Conservation (phyloP, 2,329 filamentous ascomycete genomes). For the Verruconis gallopava region DNA sequence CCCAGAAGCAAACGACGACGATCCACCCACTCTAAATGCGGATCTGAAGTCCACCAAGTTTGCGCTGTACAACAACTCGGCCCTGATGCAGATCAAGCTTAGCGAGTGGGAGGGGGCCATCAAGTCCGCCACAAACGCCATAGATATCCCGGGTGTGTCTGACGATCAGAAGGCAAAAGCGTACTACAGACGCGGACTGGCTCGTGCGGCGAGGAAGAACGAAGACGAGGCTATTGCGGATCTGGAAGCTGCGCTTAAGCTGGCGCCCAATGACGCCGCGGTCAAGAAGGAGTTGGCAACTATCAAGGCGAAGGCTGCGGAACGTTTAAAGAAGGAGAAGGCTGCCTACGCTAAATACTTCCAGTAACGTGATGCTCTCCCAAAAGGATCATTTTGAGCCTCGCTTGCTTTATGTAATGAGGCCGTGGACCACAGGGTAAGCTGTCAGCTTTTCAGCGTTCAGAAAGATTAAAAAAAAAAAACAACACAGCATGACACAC, state of each 20-base stretch:
- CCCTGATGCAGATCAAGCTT: conserved; percentile 75
- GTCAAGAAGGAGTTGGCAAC: conserved; percentile 60
- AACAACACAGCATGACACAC: no score
- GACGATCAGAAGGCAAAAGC: conserved; percentile 82
- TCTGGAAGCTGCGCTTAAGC: conserved; percentile 31
- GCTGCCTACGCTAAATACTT: conserved; percentile 91
- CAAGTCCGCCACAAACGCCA: conserved; percentile 57
- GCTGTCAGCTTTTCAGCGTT: no score
- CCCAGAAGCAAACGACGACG: conserved; percentile 54
- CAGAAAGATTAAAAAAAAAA: no score
- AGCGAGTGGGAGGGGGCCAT: conserved; percentile 56
- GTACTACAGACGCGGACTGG: conserved; percentile 67
- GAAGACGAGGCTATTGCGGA: conserved; percentile 56
- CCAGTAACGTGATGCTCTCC: no score
- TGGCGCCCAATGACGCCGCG: conserved; percentile 55
- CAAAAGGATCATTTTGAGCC: no score
- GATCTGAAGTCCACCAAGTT: conserved; percentile 66
- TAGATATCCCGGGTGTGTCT: conserved; percentile 49
- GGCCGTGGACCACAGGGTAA: no score
- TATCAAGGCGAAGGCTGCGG: conserved; percentile 66
- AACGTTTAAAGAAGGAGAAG: conserved; percentile 75
- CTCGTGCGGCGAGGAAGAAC: conserved; percentile 65
- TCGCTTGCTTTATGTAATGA: no score
- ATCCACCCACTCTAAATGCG: conserved; percentile 52
- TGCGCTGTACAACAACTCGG: conserved; percentile 76